These are phyloP conservation scores for Penicillium freii DNA, from an alignment of 2,329 filamentous ascomycete genomes.

Conservation along the genomic window DNA sequence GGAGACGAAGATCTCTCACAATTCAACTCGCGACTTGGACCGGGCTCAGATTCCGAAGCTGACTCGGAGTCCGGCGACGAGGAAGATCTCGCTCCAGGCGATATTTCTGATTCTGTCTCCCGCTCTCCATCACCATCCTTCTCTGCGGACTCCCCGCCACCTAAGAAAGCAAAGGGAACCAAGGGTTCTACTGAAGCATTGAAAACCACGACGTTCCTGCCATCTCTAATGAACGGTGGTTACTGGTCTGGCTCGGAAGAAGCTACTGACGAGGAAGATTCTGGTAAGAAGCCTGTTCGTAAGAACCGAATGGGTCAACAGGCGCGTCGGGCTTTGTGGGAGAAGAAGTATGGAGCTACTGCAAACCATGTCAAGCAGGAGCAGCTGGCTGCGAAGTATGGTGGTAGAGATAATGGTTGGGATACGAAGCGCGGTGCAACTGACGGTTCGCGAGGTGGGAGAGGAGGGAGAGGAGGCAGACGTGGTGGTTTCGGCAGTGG, in stretches of 20 bases:
- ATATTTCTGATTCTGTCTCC: constrained; percentile 38
- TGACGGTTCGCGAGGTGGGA: constrained; percentile 22
- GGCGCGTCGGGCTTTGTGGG: constrained; percentile 59
- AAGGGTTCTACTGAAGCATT: constrained; percentile 21
- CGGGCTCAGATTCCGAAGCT: constrained; percentile 27
- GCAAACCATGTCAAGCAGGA: constrained; percentile 58
- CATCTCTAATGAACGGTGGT: constrained; percentile 59
- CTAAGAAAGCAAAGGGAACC: constrained; percentile 27
- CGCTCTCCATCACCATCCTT: constrained; percentile 33
- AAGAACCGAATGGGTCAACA: constrained; percentile 65
- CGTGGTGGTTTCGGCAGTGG: constrained; percentile 18
- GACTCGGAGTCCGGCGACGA: constrained; percentile 28
- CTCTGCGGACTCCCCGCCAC: constrained; percentile 19
- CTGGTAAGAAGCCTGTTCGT: constrained; percentile 40
- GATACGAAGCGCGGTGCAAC: constrained; percentile 59
- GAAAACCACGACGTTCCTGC: constrained; percentile 56
- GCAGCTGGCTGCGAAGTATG: constrained; percentile 30
- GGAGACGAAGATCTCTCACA: constrained; percentile 31
- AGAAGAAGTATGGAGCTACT: constrained; percentile 59
- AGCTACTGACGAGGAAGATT: constrained; percentile 45
- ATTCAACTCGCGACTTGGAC: constrained; percentile 37
- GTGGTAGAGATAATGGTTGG: constrained; percentile 55
- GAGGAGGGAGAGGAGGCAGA: constrained; percentile 26
- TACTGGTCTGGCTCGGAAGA: constrained; percentile 64
- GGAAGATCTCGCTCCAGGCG: constrained; percentile 19